These are phyloP conservation scores for Casuarina cunninghamiana DNA, from an alignment of 306 rosid species.

Conservation along the genomic window DNA sequence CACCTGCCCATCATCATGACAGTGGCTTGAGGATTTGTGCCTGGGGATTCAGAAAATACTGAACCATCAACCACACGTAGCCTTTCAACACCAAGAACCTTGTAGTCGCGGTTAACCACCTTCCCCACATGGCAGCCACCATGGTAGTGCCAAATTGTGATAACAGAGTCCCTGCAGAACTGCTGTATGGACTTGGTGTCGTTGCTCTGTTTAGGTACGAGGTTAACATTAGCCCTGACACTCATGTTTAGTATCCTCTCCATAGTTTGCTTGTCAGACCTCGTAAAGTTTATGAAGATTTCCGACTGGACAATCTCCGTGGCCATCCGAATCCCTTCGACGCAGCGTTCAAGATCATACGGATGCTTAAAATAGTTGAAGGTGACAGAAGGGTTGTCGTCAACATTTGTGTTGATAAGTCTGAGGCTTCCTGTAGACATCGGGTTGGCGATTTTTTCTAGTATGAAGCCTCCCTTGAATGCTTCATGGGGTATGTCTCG, in stretches of 20 bases:
- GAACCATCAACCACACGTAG: constrained; percentile 87
- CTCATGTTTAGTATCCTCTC: constrained; percentile 67
- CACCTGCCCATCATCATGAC: constrained; percentile 99
- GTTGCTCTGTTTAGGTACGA: constrained; percentile 64
- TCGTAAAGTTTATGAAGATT: constrained; percentile 67
- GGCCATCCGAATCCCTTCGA: constrained; percentile 65
- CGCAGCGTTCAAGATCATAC: constrained; percentile 70
- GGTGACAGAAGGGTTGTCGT: constrained; percentile 76
- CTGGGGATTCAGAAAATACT: constrained; percentile 74
- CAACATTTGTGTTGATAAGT: constrained; percentile 58
- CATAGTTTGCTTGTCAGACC: constrained; percentile 33
- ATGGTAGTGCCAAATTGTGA: constrained; percentile 96
- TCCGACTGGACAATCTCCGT: constrained; percentile 60
- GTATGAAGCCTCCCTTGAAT: constrained; percentile 85
- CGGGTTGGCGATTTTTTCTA: constrained; percentile 72
- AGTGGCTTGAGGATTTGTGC: constrained; percentile 95
- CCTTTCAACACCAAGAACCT: constrained; percentile 71
- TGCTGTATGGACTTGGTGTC: constrained; percentile 75
- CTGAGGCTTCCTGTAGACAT: constrained; percentile 72
- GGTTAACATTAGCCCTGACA: constrained; percentile 75
- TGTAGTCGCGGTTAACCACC: constrained; percentile 57
- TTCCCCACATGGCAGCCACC: constrained; percentile 90
- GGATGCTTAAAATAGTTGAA: constrained; percentile 96
- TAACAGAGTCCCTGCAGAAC: constrained; percentile 87
- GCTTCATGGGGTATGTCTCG: constrained; percentile 67